Base-by-base conservation (phyloP, 2,329 filamentous ascomycete genomes). In the Bipolaris bicolor region DNA sequence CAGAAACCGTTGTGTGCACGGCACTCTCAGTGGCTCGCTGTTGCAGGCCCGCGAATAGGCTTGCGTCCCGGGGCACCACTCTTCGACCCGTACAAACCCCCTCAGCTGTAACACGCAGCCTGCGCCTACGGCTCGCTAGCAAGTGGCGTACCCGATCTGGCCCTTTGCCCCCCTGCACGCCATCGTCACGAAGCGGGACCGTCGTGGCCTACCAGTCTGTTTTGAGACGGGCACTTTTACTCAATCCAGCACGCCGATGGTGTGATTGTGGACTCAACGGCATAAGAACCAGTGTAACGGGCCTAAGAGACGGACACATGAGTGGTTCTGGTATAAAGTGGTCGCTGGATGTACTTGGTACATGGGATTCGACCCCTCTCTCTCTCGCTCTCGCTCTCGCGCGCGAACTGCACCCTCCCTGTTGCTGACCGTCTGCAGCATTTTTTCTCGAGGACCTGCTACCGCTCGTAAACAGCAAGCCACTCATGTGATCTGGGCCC, bases 211-310 rank as follows among this genome's bases (percentile, higher is more conserved):
- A 52, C 48, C 55, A 60, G 22, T 44, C 55, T 59, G 40, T 46
- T 62, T 52, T 37, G 34, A 57, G 46, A 51, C 29, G 39, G 44
- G 36, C 49, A 40, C 54, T 29, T 49, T 55, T 26, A 49, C 57
- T 50, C 37, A 41, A 52, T 52, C 5, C 40, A 40, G 36, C 49
- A 20, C 37, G 20, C 26, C 57, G 33, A 55, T 61, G 60, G 56
- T 56, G 53, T 60, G 51, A 56, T 56, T 54, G 43, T 54, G 18
- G 52, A 41, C 61, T 59, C 59, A 57, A 60, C 63, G 51, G 62
- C 62, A 66, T 56, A 54, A 63, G 49, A 22, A 61, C 63, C 61
- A 60, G 56, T 57, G 64, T 60, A 62, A 65, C 65, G 55, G 52
- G 31, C 50, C 44, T 55, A 58, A 45, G 24, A 57, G 53, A 61